Evolutionary conservation across 164 flowering plant genomes (phyloP).

Genomic region (Cinnamomum micranthum): DNA sequence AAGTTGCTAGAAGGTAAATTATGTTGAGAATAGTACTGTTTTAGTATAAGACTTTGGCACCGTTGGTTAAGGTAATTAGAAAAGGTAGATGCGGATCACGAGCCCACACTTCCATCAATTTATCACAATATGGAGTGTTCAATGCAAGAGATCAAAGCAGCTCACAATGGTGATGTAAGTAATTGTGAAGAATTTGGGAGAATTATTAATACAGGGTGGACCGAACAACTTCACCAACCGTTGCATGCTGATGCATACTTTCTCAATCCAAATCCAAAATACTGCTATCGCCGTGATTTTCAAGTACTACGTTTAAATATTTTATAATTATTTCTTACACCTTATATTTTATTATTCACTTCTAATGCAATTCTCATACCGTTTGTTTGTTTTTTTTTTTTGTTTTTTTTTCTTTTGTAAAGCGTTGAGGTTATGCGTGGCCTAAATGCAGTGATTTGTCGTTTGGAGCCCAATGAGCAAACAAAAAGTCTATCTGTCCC

Average conservation of each 20-base stretch:
- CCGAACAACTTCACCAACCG: conserved; percentile 3
- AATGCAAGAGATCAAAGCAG: conserved; percentile 54
- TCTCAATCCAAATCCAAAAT: conserved; percentile 32
- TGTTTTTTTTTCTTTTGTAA: conserved; percentile 26
- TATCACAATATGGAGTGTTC: conserved; percentile 69
- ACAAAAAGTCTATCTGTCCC: too few species aligned
- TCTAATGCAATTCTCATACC: neutral
- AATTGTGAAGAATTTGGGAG: conserved; percentile 69
- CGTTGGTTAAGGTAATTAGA: conserved; percentile 55
- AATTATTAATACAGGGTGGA: conserved; percentile 60
- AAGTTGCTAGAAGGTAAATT: neutral
- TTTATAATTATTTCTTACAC: neutral
- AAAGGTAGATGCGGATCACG: conserved; percentile 36
- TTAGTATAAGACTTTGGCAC: conserved; percentile 50
- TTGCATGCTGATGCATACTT: too few species aligned
- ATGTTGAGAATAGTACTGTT: conserved; percentile 22
- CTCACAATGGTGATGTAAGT: conserved; percentile 60
- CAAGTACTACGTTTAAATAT: conserved; percentile 32
- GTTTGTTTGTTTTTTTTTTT: too few species aligned
- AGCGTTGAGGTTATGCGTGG: conserved; percentile 67
- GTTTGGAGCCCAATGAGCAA: conserved; percentile 50
- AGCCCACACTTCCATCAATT: conserved; percentile 47
- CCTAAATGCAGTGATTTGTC: conserved; percentile 62
- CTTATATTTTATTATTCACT: neutral
- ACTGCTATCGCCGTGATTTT: conserved; percentile 62